Base-by-base conservation (phyloP, 2,329 filamentous ascomycete genomes). In the Claviceps lovelessii region DNA sequence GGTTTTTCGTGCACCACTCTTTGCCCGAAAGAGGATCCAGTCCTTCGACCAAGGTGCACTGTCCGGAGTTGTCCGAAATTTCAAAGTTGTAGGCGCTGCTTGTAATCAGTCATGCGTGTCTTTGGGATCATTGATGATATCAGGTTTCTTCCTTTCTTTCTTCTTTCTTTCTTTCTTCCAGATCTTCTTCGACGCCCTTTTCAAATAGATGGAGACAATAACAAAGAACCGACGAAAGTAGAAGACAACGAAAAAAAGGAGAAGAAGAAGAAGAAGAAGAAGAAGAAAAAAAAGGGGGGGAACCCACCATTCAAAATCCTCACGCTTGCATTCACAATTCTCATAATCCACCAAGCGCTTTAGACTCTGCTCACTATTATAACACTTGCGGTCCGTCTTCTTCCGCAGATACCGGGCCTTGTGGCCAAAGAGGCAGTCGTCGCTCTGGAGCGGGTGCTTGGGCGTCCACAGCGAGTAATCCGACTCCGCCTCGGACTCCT, bases 341-440 rank as follows among this genome's bases (percentile, higher is more conserved):
- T 78, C 72, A 60, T 88, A 83, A 60, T 79, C 78, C 69, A 90
- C 85, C 31, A 91, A 74, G 59, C 83, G 81, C 59, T 83, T 76
- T 59, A 94, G 79, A 58, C 78, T 79, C 66, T 80, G 78, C 15
- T n/a, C 45, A 52, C 85, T 83, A 63, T 95, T 96, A 75, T 84
- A 95, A 73, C 93, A 98, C 50, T 85, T 72, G 23, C 77, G 76
- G 17, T 84, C 81, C n/a, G 76, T 70, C 69, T 86, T 90, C 79
- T 97, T 98, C 67, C 93, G 88, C 63, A 95, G 81, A 64, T 96
- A 98, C 64, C 88, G 80, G 35, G 90, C 83, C 56, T 88, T 79
- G 66, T 97, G 94, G 1, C 93, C 93, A 64, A 98, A 98, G 2
- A 98, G 76, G 68, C 93, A 98, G 61, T 90, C 82, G 59, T 89